A percentile compares a stretch with the other conserved stretches of the same genome.
Conservation (phyloP, 2,329 filamentous ascomycete genomes). For the Ceratocystis cubensis region DNA sequence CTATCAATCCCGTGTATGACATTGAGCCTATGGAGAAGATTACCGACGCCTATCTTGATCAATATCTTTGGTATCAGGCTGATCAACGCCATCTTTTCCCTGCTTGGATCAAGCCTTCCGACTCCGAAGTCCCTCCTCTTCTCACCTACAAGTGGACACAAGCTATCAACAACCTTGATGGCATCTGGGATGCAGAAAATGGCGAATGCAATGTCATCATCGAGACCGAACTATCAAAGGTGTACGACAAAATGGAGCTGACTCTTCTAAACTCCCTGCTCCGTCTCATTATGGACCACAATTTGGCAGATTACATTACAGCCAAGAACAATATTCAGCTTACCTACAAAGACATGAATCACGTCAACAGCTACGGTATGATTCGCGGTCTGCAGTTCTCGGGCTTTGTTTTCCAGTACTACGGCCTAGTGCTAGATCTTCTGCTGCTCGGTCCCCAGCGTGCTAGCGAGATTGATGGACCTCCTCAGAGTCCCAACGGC, state of each 20-base stretch:
- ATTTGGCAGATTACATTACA: constrained; percentile 96
- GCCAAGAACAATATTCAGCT: constrained; percentile 99
- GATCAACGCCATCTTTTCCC: constrained; percentile 95
- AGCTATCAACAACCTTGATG: constrained; percentile 93
- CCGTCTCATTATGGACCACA: constrained; percentile 97
- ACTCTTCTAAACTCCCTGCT: constrained; percentile 88
- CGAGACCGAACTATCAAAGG: constrained; percentile 95
- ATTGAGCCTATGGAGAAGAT: constrained; percentile 99
- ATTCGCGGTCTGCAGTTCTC: constrained; percentile 97
- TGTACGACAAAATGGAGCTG: constrained; percentile 98
- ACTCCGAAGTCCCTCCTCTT: constrained; percentile 90
- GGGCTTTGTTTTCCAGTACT: constrained; percentile 97
- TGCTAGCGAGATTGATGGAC: constrained; percentile 94
- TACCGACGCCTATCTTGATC: constrained; percentile 94
- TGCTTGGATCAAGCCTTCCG: constrained; percentile 97
- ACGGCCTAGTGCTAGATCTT: constrained; percentile 87
- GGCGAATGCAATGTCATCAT: constrained; percentile 98
- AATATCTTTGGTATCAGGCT: constrained; percentile 98
- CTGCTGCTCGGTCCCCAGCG: constrained; percentile 84
- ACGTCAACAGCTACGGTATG: constrained; percentile 97
- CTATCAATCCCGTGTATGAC: constrained; percentile 97
- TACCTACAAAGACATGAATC: constrained; percentile 99
- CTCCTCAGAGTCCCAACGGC: constrained; percentile 87
- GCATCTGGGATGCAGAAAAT: constrained; percentile 86
- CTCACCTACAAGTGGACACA: constrained; percentile 98